Percentiles rank a stretch among this genome's conserved stretches.
Conservation (phyloP, 345 rosid species). For the Aegle marmelos region DNA sequence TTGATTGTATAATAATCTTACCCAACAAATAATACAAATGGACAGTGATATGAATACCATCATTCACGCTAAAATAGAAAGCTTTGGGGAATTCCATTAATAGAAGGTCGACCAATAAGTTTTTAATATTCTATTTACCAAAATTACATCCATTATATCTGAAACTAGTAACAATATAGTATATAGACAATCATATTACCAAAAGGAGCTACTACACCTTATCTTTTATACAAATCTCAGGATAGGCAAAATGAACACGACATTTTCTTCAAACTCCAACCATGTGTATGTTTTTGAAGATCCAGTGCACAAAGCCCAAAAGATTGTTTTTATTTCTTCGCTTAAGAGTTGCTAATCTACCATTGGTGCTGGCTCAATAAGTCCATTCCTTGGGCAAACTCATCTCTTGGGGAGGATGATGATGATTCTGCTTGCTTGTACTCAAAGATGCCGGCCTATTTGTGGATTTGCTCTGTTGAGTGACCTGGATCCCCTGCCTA, state of each 20-base stretch:
- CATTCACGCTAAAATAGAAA: not conserved
- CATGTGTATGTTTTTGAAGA: not conserved
- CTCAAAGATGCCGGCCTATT: not conserved
- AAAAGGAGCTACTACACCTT: not conserved
- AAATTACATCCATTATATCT: not conserved
- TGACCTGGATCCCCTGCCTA: constrained; percentile 9
- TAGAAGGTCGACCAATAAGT: not conserved
- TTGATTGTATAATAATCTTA: too few relatives aligned
- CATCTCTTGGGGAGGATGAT: constrained; percentile 42
- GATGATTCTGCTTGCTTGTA: constrained; percentile 26
- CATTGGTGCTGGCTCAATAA: constrained; percentile 12
- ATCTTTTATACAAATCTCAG: not conserved
- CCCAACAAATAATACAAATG: too few relatives aligned
- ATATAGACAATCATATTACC: not conserved
- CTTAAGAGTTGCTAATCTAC: not conserved
- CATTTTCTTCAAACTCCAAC: not conserved
- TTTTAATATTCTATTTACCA: not conserved
- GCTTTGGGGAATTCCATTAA: not conserved
- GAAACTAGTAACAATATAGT: not conserved
- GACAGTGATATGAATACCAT: too few relatives aligned
- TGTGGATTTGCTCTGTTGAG: constrained; percentile 17
- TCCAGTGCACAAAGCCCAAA: constrained; percentile 14
- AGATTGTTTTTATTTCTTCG: not conserved
- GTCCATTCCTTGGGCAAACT: constrained; percentile 37
- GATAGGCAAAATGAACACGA: not conserved